Conservation (phyloP, 1,284 basidiomycete species). For the Porodaedalea pini region DNA sequence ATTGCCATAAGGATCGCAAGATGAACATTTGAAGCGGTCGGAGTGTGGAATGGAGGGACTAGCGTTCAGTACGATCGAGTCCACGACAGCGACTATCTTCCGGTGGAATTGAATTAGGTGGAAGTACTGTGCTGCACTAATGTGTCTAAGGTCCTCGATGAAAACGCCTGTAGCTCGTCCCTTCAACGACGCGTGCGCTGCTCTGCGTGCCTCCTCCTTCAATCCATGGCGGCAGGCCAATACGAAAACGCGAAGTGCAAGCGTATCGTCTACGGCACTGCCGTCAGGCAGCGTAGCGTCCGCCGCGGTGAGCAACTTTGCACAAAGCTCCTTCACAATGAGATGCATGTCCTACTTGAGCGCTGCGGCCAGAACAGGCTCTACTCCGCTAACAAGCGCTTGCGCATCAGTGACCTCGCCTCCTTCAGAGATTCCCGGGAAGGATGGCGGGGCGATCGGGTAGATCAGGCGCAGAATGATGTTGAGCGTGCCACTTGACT, state of each 20-base stretch:
- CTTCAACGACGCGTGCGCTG: conserved; percentile 6
- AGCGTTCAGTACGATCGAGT: too few relatives aligned
- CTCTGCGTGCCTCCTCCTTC: conserved; percentile 10
- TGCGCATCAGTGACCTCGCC: neutral
- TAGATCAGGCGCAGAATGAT: conserved; percentile 52
- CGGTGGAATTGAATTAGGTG: conserved; percentile 6
- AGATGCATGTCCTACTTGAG: conserved; percentile 37
- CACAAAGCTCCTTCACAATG: conserved; percentile 39
- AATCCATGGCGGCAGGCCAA: conserved; percentile 8
- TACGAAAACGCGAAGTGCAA: conserved; percentile 11
- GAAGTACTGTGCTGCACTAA: conserved; percentile 15
- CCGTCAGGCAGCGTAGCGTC: conserved; percentile 33
- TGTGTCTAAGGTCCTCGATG: conserved; percentile 11
- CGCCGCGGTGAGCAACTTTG: conserved; percentile 43
- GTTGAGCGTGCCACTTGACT: conserved; percentile 42
- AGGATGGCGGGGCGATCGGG: conserved; percentile 32
- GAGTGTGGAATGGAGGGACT: too few relatives aligned
- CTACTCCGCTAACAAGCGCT: conserved; percentile 3
- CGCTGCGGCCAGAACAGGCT: conserved; percentile 31
- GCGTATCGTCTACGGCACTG: conserved; percentile 4
- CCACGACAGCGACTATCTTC: neutral
- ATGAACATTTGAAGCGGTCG: too few relatives aligned
- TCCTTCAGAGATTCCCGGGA: neutral
- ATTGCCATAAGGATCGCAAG: too few relatives aligned
- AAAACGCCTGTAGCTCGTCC: conserved; percentile 6